Base-by-base conservation (phyloP, 2,329 filamentous ascomycete genomes). In the Aspergillus pseudoviridinutans region DNA sequence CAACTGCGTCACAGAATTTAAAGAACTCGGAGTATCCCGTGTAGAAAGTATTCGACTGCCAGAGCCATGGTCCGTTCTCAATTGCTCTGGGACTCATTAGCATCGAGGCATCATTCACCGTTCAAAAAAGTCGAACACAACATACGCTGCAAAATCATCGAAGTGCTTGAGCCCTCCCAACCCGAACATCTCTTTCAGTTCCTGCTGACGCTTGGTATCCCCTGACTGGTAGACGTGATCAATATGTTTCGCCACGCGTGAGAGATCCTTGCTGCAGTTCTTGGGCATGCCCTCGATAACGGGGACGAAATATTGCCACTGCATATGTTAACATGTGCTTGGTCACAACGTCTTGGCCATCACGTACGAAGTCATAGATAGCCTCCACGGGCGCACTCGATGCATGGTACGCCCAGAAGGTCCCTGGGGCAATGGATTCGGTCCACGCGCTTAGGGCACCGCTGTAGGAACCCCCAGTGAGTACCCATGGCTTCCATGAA, bases 331-430 rank as follows among this genome's bases (percentile, higher is more conserved):
- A 10, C 12, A 20, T 10, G n/a, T 12, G 41, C 6, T 44, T 44
- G 12, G 41, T 12, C 22, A 2, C n/a, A 22, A 10, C n/a, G 8
- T 44, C 22, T 51, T 14, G 29, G 14, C 29, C 10, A 20, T 8
- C 49, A 58, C 66, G 41, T 47, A 76, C 74, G 64, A 80, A 85
- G 68, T 86, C 76, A 25, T 78, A 76, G 35, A 85, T 78, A 1
- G 80, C 79, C 62, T 86, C 71, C 1, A 86, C 82, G 0, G 82
- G 80, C 0, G 79, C 84, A 66, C 79, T 82, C 29, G 80, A 82
- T 3, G 82, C 74, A 67, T 84, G 82, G 61, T 85, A 85, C 1
- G 82, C 83, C 83, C 83, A 86, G 69, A 84, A 83, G 0, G 82
- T 84, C 6, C 80, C 83, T 0, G 82, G 82, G 1, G 77, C 71